Evolutionary conservation across 1,139 yeast genomes (phyloP), one percentile per base, ranked within the genome.

Genomic region (Arxiozyma slooffiae): DNA sequence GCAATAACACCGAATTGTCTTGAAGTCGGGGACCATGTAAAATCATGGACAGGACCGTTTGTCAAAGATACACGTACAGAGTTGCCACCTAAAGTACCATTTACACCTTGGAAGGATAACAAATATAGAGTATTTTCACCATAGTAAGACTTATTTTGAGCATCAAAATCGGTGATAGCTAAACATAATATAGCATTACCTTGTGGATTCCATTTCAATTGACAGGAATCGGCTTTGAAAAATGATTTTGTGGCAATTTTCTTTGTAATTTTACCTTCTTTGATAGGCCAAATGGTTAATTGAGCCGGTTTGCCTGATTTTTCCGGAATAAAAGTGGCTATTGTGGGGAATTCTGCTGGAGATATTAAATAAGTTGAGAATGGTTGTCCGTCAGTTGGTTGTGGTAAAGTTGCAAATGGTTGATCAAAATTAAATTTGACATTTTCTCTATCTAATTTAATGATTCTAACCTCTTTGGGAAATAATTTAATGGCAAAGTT

Each of bases 1-100:
- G 90, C 90, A 54, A 86, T 89, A 48, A 92, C 98, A 53, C 97
- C 97, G 72, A 94, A 94, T 72, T 92, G 97, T 61, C 96, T 79
- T 21, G 96, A 88, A 49, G 90, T 82, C 53, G 97, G 97, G 30
- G 96, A 85, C 99, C 99, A 94, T 37, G 95, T 83, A 57, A 92
- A 85, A 67, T 92, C 98, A 70, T 94, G 97, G 59, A 94, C 89
- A 45, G 98, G 97, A 26, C 98, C 98, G 62, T 86, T 83, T 55
- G 85, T 88, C 61, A 94, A 79, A 53, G 82, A 79, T 60, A 94
- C 90, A 63, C 96, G 78, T 45, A 92, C 86, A 63, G 92, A 96
- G 64, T 87, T 89, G 41, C 92, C 79, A 9, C 97, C 97, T 22
- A 95, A 89, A 61, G 90, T 85, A 50, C 96, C 96, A 44, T 66